Conservation (phyloP, 1,284 basidiomycete species). For the Exobasidium cylindrosporum region DNA sequence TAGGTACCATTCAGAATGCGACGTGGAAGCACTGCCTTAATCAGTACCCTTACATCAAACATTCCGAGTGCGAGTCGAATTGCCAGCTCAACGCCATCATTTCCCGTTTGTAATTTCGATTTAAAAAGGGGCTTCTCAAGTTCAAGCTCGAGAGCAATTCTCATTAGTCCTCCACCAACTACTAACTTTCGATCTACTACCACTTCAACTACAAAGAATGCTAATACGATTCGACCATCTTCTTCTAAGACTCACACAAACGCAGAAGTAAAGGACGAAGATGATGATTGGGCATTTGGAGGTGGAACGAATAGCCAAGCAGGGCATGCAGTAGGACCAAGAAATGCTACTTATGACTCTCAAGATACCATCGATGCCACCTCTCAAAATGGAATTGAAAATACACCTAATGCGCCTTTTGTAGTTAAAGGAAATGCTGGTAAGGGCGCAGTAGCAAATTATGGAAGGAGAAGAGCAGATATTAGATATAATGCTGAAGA, state of each 20-base stretch:
- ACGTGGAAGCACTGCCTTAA: background rate
- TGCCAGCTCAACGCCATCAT: background rate
- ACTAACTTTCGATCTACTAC: background rate
- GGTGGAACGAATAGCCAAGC: background rate
- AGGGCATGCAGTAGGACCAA: background rate
- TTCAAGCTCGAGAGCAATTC: background rate
- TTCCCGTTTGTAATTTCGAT: background rate
- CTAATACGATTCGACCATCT: background rate
- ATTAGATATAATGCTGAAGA: background rate
- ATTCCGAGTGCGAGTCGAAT: background rate
- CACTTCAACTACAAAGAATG: background rate
- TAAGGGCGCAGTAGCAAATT: slow-evolving; percentile 44
- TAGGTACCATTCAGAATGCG: background rate
- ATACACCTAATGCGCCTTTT: slow-evolving; percentile 9
- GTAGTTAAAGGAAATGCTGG: slow-evolving; percentile 43
- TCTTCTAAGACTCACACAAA: background rate
- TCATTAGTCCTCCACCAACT: background rate
- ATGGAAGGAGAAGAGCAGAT: slow-evolving; percentile 30
- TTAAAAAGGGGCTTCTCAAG: background rate
- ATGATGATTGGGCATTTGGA: slow-evolving; percentile 11
- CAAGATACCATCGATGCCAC: background rate
- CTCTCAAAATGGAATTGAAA: background rate
- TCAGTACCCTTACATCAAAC: background rate
- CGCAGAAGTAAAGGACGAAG: background rate
- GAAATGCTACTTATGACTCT: background rate